phyloP scores from a whole-genome alignment of 108 stramenopile genomes.

The Schizochytrium sp. region DNA sequence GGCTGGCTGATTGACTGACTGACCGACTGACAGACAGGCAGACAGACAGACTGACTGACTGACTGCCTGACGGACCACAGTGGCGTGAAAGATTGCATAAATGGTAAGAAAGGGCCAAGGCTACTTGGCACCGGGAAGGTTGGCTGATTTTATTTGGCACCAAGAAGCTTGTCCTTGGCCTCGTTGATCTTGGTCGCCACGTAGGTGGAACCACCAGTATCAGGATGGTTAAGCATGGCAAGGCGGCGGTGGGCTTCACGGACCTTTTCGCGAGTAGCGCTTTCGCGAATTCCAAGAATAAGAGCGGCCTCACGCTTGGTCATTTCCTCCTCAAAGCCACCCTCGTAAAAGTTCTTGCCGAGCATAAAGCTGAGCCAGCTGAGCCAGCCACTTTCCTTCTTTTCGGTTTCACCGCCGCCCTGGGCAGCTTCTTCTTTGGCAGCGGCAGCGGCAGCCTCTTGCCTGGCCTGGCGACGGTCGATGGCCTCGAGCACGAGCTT shows the following conservation, averaged over 20 bases:
- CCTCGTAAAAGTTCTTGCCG: conserved; percentile 77
- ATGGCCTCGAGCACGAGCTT: conserved; percentile 2
- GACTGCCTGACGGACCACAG: no score
- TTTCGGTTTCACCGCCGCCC: neutral
- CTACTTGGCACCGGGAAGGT: no score
- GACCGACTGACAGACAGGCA: no score
- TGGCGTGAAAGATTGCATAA: no score
- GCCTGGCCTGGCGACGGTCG: neutral
- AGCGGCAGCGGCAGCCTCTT: neutral
- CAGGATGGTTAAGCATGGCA: conserved; percentile 92
- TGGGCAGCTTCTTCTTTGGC: neutral
- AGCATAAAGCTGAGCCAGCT: neutral
- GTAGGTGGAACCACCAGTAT: conserved; percentile 91
- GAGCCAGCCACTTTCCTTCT: neutral
- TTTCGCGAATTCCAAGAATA: conserved; percentile 90
- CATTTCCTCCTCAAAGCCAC: conserved; percentile 97
- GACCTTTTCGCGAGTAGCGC: conserved; percentile 69
- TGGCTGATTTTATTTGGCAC: neutral
- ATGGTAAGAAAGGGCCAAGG: no score
- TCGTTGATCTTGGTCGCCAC: conserved; percentile 93
- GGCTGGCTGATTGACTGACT: no score
- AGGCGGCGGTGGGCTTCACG: conserved; percentile 93
- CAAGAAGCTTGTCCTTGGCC: conserved; percentile 89
- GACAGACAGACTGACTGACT: no score
- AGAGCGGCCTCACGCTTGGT: conserved; percentile 89